Evolutionary conservation across 192 early-diverging fungal genomes (phyloP).

Genomic region (Podila clonocystis): DNA sequence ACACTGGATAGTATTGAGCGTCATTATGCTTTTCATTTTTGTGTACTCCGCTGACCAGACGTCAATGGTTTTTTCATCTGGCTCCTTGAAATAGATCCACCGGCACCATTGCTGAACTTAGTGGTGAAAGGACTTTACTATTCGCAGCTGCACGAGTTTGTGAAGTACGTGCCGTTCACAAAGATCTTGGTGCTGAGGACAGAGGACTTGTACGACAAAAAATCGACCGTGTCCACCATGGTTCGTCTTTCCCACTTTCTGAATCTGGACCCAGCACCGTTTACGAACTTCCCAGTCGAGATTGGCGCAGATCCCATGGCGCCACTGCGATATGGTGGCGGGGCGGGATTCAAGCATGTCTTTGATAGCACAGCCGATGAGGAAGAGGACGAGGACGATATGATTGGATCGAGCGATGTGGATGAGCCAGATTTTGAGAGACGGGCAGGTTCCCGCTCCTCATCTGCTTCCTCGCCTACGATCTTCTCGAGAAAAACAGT

Average conservation of each 20-base stretch:
- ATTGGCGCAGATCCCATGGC: constrained; percentile 50
- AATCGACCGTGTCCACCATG: constrained; percentile 48
- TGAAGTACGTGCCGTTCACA: constrained; percentile 47
- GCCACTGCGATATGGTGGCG: constrained; percentile 29
- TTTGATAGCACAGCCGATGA: constrained; percentile 19
- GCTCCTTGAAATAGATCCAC: constrained; percentile 18
- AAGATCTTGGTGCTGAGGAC: constrained; percentile 47
- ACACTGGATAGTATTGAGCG: background rate
- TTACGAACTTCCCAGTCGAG: constrained; percentile 45
- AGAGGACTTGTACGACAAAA: constrained; percentile 44
- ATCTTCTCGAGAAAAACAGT: constrained; percentile 6
- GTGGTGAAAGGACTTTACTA: constrained; percentile 51
- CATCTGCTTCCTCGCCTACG: constrained; percentile 1
- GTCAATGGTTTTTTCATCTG: background rate
- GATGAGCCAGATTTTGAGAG: constrained; percentile 26
- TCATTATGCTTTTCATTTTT: background rate
- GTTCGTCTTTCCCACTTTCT: constrained; percentile 41
- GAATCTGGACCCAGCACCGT: constrained; percentile 45
- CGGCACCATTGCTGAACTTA: constrained; percentile 35
- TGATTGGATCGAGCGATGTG: constrained; percentile 18
- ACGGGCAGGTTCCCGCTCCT: constrained; percentile 3
- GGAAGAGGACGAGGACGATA: constrained; percentile 28
- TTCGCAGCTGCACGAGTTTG: constrained; percentile 50
- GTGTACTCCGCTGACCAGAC: background rate
- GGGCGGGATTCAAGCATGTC: constrained; percentile 30